phyloP scores from a whole-genome alignment of 2,329 filamentous ascomycete species.

The Dactylella cylindrospora region DNA sequence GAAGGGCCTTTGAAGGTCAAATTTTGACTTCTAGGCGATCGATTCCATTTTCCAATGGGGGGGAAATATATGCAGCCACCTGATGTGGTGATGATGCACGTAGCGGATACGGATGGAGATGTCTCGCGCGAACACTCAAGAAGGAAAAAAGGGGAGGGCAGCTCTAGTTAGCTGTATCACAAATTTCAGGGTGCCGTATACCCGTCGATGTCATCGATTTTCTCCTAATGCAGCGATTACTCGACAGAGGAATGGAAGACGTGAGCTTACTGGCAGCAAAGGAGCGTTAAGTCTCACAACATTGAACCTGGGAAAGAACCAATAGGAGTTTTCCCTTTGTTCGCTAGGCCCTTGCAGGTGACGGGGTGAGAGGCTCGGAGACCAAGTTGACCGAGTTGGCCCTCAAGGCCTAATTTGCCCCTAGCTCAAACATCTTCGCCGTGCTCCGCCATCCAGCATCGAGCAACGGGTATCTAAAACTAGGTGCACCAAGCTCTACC shows the following conservation, averaged over 20 bases:
- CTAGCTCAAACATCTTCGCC: no score
- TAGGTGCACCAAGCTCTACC: slow-evolving; percentile 12
- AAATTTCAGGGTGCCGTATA: slow-evolving; percentile 12
- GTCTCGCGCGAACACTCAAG: no score
- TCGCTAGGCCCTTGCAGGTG: no score
- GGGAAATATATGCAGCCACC: background rate
- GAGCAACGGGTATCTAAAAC: slow-evolving; percentile 34
- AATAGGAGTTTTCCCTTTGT: slow-evolving; percentile 16
- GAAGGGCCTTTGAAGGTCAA: slow-evolving; percentile 36
- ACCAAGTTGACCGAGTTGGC: no score
- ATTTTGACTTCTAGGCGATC: slow-evolving; percentile 32
- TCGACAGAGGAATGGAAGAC: slow-evolving; percentile 12
- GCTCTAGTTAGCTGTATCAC: background rate
- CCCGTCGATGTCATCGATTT: slow-evolving; percentile 16
- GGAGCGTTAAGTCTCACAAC: slow-evolving; percentile 41
- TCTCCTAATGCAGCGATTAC: slow-evolving; percentile 14
- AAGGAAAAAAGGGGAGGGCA: no score
- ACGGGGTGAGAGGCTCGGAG: no score
- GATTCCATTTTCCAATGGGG: slow-evolving; percentile 3
- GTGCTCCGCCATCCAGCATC: slow-evolving; percentile 17
- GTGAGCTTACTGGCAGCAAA: slow-evolving; percentile 10
- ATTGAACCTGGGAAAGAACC: slow-evolving; percentile 7
- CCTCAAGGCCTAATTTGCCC: no score
- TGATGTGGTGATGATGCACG: background rate
- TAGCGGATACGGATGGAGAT: background rate